Conservation (phyloP, 2,329 filamentous ascomycete species). For the Diaporthe ampelina region DNA sequence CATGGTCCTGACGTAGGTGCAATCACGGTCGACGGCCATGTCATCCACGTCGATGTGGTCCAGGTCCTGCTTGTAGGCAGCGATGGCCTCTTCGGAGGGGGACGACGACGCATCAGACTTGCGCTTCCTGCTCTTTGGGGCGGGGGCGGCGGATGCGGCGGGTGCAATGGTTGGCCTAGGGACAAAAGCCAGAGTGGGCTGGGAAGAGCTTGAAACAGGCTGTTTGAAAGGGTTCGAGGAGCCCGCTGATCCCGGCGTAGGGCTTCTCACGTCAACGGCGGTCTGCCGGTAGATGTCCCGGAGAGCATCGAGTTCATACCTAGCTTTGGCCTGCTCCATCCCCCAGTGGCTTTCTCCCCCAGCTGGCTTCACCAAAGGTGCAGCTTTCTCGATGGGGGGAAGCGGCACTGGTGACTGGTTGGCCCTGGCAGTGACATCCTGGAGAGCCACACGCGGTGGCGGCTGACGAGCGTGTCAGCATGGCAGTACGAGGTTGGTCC, state of each 20-base stretch:
- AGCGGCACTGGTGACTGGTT: constrained; percentile 42
- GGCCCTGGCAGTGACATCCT: constrained; percentile 52
- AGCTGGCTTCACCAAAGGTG: neutral
- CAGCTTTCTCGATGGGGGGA: constrained; percentile 26
- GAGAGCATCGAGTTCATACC: neutral
- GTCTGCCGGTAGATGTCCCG: no score
- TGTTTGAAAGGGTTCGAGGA: neutral
- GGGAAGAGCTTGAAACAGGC: neutral
- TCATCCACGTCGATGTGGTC: constrained; percentile 40
- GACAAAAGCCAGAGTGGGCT: neutral
- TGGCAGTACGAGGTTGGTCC: neutral
- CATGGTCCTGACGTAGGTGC: constrained; percentile 39
- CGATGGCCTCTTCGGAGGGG: constrained; percentile 47
- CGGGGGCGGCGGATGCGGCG: constrained; percentile 3
- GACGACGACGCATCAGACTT: constrained; percentile 45
- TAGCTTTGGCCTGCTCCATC: neutral
- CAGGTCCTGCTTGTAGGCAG: constrained; percentile 47
- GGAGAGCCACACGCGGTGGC: constrained; percentile 39
- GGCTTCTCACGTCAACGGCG: neutral
- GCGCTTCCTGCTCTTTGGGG: constrained; percentile 45
- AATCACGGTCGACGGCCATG: constrained; percentile 32
- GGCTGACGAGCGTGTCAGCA: constrained; percentile 23
- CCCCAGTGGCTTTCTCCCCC: neutral
- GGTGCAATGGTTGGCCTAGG: neutral
- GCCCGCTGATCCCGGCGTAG: neutral